Evolutionary conservation across 108 stramenopile genomes (phyloP).

Genomic region (Skeletonema menzelii): DNA sequence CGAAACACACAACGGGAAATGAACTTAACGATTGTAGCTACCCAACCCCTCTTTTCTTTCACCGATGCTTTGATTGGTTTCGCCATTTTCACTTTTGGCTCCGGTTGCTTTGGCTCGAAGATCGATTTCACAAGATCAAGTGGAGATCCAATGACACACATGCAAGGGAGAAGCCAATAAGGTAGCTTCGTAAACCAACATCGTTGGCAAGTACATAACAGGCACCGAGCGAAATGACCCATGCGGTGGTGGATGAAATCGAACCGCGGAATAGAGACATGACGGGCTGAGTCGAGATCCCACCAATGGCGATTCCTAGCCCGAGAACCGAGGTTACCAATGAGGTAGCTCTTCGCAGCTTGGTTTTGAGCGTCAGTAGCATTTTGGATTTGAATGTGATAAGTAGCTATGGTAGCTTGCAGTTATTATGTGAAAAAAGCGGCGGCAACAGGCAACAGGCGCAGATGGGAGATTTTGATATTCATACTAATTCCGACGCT

Average conservation of each 20-base stretch:
- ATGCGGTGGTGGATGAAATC: background rate
- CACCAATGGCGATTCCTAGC: background rate
- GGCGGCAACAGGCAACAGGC: too few species aligned
- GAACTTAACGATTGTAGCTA: background rate
- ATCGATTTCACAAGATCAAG: background rate
- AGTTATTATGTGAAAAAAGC: too few species aligned
- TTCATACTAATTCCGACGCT: too few species aligned
- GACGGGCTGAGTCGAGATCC: background rate
- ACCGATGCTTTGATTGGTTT: background rate
- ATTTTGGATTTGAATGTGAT: too few species aligned
- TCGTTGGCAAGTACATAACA: background rate
- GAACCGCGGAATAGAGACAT: background rate
- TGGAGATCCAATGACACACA: background rate
- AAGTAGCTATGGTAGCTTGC: too few species aligned
- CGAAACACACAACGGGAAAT: background rate
- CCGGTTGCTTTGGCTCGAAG: background rate
- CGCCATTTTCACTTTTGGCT: background rate
- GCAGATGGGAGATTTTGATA: too few species aligned
- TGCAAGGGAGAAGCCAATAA: background rate
- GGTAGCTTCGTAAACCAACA: background rate
- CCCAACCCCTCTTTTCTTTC: background rate
- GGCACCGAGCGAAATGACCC: background rate
- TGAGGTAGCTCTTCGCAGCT: background rate
- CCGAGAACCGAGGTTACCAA: background rate
- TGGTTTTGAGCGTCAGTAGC: too few species aligned